Evolutionary conservation across 352 stramenopile genomes (phyloP).

Genomic region (Phytophthora palmivora): DNA sequence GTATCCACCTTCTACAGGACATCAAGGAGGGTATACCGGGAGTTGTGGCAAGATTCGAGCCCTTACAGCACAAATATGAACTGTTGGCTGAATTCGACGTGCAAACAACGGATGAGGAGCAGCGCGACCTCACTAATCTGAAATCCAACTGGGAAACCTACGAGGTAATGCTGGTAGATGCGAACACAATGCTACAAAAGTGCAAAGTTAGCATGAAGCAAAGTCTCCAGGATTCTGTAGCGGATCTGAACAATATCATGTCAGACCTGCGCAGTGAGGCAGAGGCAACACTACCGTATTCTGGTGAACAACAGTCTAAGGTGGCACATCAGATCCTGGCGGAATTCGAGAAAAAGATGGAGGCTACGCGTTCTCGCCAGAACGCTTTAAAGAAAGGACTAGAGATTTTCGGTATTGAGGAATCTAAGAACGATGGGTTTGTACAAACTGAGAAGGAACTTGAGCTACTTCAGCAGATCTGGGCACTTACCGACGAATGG

Average conservation of each 20-base stretch:
- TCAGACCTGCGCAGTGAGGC: slow-evolving; percentile 80
- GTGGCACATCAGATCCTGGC: slow-evolving; percentile 67
- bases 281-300: slow-evolving; percentile 79
- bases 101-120: slow-evolving; percentile 88
- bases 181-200: slow-evolving; percentile 92
- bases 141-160: slow-evolving; percentile 87
- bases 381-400: slow-evolving; percentile 89
- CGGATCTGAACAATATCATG: slow-evolving; percentile 88
- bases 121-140: slow-evolving; percentile 73
- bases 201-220: slow-evolving; percentile 96
- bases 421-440: slow-evolving; percentile 88
- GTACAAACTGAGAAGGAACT: slow-evolving; percentile 90
- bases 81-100: slow-evolving; percentile 90
- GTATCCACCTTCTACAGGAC: slow-evolving; percentile 89
- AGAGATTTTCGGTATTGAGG: slow-evolving; percentile 93
- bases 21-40: slow-evolving; percentile 82
- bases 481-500: slow-evolving; percentile 91
- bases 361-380: slow-evolving; percentile 71
- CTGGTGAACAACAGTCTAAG: slow-evolving; percentile 63
- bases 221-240: slow-evolving; percentile 92
- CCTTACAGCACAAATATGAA: slow-evolving; percentile 89
- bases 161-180: slow-evolving; percentile 83
- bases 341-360: slow-evolving; percentile 92
- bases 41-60: slow-evolving; percentile 84
- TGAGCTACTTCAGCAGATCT: slow-evolving; percentile 91